Evolutionary conservation across 768 basidiomycete genomes (phyloP).

Genomic region (Butyriboletus loyo): DNA sequence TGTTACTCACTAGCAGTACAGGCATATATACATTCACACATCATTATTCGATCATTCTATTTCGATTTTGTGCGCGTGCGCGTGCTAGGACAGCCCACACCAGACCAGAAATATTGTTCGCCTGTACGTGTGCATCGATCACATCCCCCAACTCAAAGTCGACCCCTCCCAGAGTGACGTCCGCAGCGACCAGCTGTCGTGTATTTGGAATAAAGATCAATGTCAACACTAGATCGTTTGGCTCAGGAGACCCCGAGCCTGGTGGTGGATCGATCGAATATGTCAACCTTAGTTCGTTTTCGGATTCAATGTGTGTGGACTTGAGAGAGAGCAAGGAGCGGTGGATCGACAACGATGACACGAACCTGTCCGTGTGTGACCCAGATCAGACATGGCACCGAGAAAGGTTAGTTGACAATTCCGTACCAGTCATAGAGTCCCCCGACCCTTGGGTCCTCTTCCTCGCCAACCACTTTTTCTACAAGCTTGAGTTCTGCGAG

Average conservation of each 20-base stretch:
- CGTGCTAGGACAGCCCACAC: slow-evolving; percentile 58
- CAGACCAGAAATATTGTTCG: slow-evolving; percentile 63
- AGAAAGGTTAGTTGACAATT: background rate
- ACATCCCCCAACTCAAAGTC: slow-evolving; percentile 58
- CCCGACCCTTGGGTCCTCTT: slow-evolving; percentile 62
- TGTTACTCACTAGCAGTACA: background rate
- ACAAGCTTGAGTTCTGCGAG: slow-evolving; percentile 49
- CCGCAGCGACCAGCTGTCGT: slow-evolving; percentile 57
- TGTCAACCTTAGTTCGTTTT: slow-evolving; percentile 73
- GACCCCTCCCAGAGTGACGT: slow-evolving; percentile 49
- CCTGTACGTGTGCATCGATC: slow-evolving; percentile 58
- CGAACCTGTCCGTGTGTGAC: slow-evolving; percentile 51
- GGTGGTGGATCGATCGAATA: slow-evolving; percentile 47
- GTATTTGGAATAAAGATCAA: slow-evolving; percentile 73
- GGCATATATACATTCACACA: background rate
- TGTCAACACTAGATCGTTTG: slow-evolving; percentile 45
- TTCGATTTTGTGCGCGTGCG: slow-evolving; percentile 24
- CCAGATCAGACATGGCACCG: background rate
- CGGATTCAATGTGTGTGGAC: slow-evolving; percentile 57
- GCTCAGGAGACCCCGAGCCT: slow-evolving; percentile 18
- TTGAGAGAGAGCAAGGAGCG: slow-evolving; percentile 58
- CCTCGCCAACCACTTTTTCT: slow-evolving; percentile 47
- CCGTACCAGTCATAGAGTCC: slow-evolving; percentile 70
- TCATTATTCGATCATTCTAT: background rate
- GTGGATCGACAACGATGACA: slow-evolving; percentile 63